phyloP scores from a whole-genome alignment of 1,139 yeast genomes.

The Blastobotrys petasosporus region DNA sequence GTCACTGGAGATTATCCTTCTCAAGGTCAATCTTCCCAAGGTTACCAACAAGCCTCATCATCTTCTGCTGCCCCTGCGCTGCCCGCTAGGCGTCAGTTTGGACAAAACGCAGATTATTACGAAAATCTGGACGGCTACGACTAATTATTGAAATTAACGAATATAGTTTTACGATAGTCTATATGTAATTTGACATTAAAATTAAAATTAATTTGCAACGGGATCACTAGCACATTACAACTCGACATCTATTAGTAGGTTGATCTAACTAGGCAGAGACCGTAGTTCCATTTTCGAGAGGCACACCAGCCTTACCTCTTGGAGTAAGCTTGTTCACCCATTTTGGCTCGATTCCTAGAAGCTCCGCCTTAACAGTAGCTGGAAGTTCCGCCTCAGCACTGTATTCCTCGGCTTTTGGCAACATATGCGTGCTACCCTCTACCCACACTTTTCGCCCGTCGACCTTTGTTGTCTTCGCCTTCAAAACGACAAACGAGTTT shows the following conservation, averaged over 20 bases:
- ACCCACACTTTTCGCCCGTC: conserved; percentile 81
- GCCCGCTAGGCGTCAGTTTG: conserved; percentile 19
- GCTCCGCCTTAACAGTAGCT: conserved; percentile 29
- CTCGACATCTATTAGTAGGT: neutral
- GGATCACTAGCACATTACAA: neutral
- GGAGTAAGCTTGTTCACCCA: conserved; percentile 27
- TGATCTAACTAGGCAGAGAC: no score
- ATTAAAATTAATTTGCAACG: no score
- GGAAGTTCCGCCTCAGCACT: conserved; percentile 15
- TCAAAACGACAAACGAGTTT: conserved; percentile 57
- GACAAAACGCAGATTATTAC: conserved; percentile 23
- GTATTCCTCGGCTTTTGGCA: conserved; percentile 18
- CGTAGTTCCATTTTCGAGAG: conserved; percentile 1
- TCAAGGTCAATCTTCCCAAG: neutral
- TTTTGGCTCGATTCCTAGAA: conserved; percentile 32
- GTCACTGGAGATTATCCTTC: neutral
- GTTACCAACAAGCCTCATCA: neutral
- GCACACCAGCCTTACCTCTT: conserved; percentile 4
- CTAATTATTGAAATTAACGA: conserved; percentile 8
- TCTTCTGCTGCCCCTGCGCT: conserved; percentile 2
- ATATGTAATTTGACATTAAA: no score
- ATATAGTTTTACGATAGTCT: no score
- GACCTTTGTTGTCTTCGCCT: conserved; percentile 58
- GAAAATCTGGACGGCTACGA: conserved; percentile 18
- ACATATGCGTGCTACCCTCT: conserved; percentile 40